Conservation (phyloP, 140 eudicot species). For the Cichorium intybus region DNA sequence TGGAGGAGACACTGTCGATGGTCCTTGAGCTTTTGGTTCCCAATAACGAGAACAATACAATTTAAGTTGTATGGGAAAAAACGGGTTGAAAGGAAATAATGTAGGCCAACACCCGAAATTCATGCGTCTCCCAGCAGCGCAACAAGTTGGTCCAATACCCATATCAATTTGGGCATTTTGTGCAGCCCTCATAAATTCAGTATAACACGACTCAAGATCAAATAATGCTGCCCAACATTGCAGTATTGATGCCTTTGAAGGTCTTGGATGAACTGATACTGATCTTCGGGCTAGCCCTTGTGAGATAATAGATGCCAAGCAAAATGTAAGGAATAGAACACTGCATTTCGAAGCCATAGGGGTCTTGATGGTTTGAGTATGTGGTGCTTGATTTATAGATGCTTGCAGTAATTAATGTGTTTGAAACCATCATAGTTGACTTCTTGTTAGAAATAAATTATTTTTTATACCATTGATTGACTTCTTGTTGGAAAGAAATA, state of each 20-base stretch:
- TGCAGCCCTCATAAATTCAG: constrained; percentile 3
- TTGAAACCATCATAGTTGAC: not conserved
- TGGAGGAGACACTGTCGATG: not conserved
- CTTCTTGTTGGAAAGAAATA: not conserved
- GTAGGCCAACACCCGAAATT: constrained; percentile 17
- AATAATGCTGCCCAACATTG: constrained; percentile 4
- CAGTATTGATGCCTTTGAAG: not conserved
- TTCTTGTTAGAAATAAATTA: not conserved
- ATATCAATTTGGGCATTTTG: not conserved
- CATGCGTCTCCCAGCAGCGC: constrained; percentile 16
- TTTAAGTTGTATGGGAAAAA: constrained; percentile 12
- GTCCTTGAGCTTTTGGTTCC: not conserved
- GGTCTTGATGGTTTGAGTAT: constrained; percentile 1
- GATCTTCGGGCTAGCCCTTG: constrained; percentile 23
- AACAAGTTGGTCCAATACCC: constrained; percentile 18
- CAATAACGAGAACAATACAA: constrained; percentile 13
- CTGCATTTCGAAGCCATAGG: constrained; percentile 13
- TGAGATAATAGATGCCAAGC: constrained; percentile 10
- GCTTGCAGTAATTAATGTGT: not conserved
- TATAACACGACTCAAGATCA: constrained; percentile 5
- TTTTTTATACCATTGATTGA: not conserved
- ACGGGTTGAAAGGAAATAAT: constrained; percentile 19
- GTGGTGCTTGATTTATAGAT: constrained; percentile 17
- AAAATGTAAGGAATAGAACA: constrained; percentile 14
- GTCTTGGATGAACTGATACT: not conserved